Base-by-base conservation (phyloP, 2,329 filamentous ascomycete genomes). In the Orbilia oligospora region DNA sequence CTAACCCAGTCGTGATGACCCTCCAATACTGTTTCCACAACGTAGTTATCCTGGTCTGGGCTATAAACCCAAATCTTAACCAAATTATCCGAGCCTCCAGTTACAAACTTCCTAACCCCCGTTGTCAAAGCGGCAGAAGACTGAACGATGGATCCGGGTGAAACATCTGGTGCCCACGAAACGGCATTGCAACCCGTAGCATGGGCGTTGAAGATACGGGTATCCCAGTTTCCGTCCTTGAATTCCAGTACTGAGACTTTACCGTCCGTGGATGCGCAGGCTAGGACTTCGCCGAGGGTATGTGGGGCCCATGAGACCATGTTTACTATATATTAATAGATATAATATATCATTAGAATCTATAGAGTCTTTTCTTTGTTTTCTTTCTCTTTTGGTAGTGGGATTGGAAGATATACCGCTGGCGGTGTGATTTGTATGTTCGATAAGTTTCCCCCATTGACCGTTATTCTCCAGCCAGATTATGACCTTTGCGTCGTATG, bases 291-390 rank as follows among this genome's bases (percentile, higher is more conserved):
- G 82, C 96, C 96, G 12, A 92, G 92, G 86, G 98, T 96, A 83
- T 97, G 95, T 0, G 96, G 96, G n/a, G 94, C 92, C 96, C 96
- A 99, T 38, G 94, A 91, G 63, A 99, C 93, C 83, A 97, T 93
- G 87, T 99, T 99, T 83, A 99, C 96, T 65, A 58, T 55, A 18
- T 53, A 14, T 14, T 12, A 30, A 65, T 84, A 41, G 48, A 56
- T 30, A 30, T n/a, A n/a, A n/a, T n/a, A n/a, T n/a, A n/a, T n/a
- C n/a, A n/a, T n/a, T n/a, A n/a, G n/a, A n/a, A n/a, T n/a, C n/a
- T n/a, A n/a, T n/a, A n/a, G n/a, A n/a, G n/a, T n/a, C n/a, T n/a
- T n/a, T n/a, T n/a, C n/a, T n/a, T n/a, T n/a, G n/a, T n/a, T n/a
- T n/a, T n/a, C n/a, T n/a, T n/a, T n/a, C n/a, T n/a, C 18, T 2